Conservation (phyloP, 805 yeast species). For the Komagataella mondaviorum region DNA sequence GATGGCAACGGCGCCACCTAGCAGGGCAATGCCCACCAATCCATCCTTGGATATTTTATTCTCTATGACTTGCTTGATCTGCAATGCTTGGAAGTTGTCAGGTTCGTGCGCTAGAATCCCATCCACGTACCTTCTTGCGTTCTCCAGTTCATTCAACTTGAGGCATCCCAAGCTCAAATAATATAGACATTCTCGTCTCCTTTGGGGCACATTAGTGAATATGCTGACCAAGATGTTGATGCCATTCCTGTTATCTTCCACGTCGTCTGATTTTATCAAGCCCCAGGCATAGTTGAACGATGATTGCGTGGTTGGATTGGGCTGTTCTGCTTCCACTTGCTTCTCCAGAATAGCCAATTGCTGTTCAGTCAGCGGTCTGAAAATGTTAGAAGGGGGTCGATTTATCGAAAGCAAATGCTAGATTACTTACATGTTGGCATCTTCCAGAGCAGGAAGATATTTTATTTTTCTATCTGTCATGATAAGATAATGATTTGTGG, state of each 20-base stretch:
- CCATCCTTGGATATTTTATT: conserved; percentile 76
- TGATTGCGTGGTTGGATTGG: conserved; percentile 69
- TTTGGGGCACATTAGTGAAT: conserved; percentile 64
- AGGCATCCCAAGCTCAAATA: conserved; percentile 80
- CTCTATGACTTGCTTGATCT: conserved; percentile 64
- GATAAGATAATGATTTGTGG: background rate
- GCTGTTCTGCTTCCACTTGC: conserved; percentile 73
- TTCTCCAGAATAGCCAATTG: conserved; percentile 65
- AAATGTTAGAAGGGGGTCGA: conserved; percentile 9
- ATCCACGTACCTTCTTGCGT: conserved; percentile 79
- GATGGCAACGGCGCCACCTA: conserved; percentile 76
- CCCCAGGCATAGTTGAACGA: conserved; percentile 97
- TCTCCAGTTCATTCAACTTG: conserved; percentile 76
- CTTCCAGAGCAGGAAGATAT: conserved; percentile 12
- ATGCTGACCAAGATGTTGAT: conserved; percentile 56
- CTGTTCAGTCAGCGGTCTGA: conserved; percentile 49
- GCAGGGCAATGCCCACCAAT: conserved; percentile 73
- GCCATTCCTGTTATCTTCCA: conserved; percentile 64
- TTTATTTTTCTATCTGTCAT: background rate
- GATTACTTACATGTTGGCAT: conserved; percentile 15
- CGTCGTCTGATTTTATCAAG: conserved; percentile 54
- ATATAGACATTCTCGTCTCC: conserved; percentile 83
- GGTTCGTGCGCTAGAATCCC: conserved; percentile 72
- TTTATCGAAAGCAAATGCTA: background rate
- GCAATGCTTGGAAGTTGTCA: conserved; percentile 62